A percentile compares a stretch with the other conserved stretches of the same genome.
Conservation (phyloP, 306 rosid species). For the Trichosanthes truncata region DNA sequence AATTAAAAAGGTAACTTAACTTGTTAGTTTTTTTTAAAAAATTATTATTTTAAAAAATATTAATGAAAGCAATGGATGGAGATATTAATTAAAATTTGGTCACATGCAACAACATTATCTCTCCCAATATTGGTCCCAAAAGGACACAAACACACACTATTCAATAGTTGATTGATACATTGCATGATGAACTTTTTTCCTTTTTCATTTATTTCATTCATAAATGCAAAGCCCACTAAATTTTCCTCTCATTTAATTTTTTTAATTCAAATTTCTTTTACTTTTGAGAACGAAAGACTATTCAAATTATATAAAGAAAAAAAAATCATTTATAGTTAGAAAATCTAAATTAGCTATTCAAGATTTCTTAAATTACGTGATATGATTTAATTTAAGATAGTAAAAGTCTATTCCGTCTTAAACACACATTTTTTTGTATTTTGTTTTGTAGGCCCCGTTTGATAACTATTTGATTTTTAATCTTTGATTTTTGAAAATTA, state of each 20-base stretch:
- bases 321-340: neutral
- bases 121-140: slow-evolving; percentile 6
- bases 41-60: neutral
- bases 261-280: neutral
- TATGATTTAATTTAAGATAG: no score
- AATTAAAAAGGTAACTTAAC: no score
- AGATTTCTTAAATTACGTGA: neutral
- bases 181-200: neutral
- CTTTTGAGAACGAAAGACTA: neutral
- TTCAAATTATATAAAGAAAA: neutral
- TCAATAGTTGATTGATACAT: neutral
- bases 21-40: no score
- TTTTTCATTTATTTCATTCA: neutral
- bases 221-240: neutral
- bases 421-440: no score
- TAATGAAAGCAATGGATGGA: neutral
- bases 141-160: neutral
- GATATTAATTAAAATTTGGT: neutral
- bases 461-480: no score
- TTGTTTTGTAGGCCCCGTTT: no score
- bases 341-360: neutral
- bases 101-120: slow-evolving; percentile 1
- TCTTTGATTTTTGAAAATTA: no score
- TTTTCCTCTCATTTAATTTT: neutral
- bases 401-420: no score